Base-by-base conservation (phyloP, 495 filamentous ascomycete species). In the Penicillium odoratum region DNA sequence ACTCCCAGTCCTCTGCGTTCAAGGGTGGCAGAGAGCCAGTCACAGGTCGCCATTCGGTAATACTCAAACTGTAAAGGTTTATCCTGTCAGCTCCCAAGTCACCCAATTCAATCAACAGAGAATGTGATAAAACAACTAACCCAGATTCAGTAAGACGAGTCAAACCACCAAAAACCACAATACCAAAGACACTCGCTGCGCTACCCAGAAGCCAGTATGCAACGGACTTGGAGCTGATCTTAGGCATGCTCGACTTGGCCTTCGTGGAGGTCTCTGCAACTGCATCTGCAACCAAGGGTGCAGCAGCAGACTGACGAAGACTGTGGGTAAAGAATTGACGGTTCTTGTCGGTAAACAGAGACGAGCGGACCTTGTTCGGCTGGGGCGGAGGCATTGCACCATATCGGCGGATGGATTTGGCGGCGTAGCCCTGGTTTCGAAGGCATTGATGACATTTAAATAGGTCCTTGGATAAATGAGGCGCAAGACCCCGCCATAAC, bases 11-110 rank as follows among this genome's bases (percentile, higher is more conserved):
- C 51, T 76, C 83, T 11, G 73, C 69, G 55, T 83, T 88, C 64
- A 89, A 78, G 29, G 94, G 94, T 10, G 93, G 93, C n/a, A 94
- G 77, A 26, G 90, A 89, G 59, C 94, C 94, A 5, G 94, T 98
- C 40, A 98, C 92, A 60, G 94, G 94, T 61, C 87, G 90, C 94
- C 94, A 98, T 92, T 98, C 95, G 51, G 94, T 98, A 67, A 98
- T 98, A 74, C 92, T 96, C 60, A 98, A 84, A 46, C 93, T 96
- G 56, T 47, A 15, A 4, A 53, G 48, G 28, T 47, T 60, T 29
- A 40, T 57, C 30, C 30, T 25, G 59, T 74, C 51, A 74, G 67
- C 53, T 18, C 52, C 36, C 16, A 34, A 30, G 15, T 29, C 28
- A 7, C 26, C 10, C 10, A 13, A 33, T 31, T 0, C 16, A 13